These are phyloP conservation scores for Fusarium tuaranense DNA, from an alignment of 2,329 filamentous ascomycete genomes.

Conservation along the genomic window DNA sequence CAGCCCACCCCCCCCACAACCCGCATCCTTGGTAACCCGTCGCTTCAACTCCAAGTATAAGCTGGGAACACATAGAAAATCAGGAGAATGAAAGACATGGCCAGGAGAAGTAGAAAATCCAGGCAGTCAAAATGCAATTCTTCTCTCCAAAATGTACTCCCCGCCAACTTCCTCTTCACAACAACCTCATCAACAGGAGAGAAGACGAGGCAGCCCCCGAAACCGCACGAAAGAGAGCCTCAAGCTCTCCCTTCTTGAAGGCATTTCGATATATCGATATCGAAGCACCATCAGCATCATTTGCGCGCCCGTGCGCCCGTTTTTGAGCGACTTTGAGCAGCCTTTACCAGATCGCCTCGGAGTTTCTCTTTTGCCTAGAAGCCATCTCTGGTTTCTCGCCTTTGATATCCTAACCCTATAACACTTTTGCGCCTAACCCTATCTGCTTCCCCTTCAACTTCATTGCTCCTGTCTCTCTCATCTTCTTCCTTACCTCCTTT, in stretches of 20 bases:
- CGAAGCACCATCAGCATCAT: neutral
- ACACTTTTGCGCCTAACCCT: neutral
- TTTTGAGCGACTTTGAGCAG: neutral
- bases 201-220: neutral
- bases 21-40: neutral
- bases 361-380: neutral
- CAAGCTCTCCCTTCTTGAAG: neutral
- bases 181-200: neutral
- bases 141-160: neutral
- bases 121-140: neutral
- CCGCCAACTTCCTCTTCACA: neutral
- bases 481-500: neutral
- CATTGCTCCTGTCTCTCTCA: neutral
- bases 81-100: neutral
- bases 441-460: neutral
- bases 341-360: neutral
- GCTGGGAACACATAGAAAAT: neutral
- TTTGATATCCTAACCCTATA: neutral
- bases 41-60: neutral
- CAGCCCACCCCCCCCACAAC: neutral
- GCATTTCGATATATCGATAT: neutral
- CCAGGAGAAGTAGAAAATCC: neutral
- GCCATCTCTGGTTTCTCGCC: neutral
- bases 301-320: neutral
- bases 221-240: neutral